Percentiles rank a stretch among this genome's conserved stretches.
These are phyloP conservation scores for Lyophyllum decastes DNA, from an alignment of 768 basidiomycete genomes.

Conservation along the genomic window DNA sequence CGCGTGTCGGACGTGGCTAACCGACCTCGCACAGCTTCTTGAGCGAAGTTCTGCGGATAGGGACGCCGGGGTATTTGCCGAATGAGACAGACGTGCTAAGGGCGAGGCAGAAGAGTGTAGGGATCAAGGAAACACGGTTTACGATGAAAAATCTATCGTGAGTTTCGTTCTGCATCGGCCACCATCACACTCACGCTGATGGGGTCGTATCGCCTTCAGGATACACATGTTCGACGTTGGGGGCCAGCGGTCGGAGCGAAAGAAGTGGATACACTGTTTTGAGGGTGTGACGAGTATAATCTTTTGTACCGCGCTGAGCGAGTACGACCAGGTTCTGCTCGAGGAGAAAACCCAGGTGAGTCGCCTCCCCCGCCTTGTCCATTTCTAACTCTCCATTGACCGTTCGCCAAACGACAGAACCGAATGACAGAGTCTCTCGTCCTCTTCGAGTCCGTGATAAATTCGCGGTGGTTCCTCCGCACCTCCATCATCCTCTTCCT, in stretches of 20 bases:
- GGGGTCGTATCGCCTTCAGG: slow-evolving; percentile 19
- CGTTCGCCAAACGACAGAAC: slow-evolving; percentile 48
- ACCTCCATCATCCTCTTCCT: slow-evolving; percentile 91
- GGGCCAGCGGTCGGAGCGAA: slow-evolving; percentile 77
- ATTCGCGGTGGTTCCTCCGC: slow-evolving; percentile 90
- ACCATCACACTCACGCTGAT: not conserved
- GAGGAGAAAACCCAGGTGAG: slow-evolving; percentile 68
- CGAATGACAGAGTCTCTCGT: slow-evolving; percentile 92
- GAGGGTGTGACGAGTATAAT: slow-evolving; percentile 63
- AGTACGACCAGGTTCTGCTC: slow-evolving; percentile 74
- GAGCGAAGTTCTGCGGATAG: slow-evolving; percentile 80
- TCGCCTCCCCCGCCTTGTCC: too few species aligned
- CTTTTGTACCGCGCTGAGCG: slow-evolving; percentile 70
- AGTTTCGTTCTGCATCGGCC: slow-evolving; percentile 24
- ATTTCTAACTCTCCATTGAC: too few species aligned
- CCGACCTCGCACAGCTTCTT: slow-evolving; percentile 65
- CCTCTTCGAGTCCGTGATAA: slow-evolving; percentile 90
- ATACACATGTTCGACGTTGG: slow-evolving; percentile 79
- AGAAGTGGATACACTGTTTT: slow-evolving; percentile 73
- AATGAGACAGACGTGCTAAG: slow-evolving; percentile 85
- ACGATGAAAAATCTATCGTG: slow-evolving; percentile 66
- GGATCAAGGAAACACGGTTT: slow-evolving; percentile 89
- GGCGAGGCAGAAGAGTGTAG: slow-evolving; percentile 84
- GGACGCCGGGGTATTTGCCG: too few species aligned
- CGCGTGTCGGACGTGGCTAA: not conserved